Evolutionary conservation across 805 yeast genomes (phyloP).

Genomic region (Saccharomycopsis oosterbeekiorum): DNA sequence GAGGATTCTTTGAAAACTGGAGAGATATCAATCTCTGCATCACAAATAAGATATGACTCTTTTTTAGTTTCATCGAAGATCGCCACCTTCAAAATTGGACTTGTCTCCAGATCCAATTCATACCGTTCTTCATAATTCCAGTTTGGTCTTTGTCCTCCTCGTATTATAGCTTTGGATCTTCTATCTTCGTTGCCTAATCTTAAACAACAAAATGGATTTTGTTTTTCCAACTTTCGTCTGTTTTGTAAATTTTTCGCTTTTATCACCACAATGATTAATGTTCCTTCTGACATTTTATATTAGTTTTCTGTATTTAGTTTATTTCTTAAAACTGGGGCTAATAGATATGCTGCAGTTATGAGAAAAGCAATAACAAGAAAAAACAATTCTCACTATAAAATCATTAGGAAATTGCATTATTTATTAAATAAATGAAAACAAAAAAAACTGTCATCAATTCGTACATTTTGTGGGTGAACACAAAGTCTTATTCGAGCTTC

Average conservation of each 20-base stretch:
- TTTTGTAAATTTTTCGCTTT: slow-evolving; percentile 84
- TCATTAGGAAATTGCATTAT: background rate
- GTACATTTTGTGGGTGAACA: background rate
- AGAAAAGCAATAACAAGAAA: too few relatives aligned
- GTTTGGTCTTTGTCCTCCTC: slow-evolving; percentile 92
- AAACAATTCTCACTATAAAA: too few relatives aligned
- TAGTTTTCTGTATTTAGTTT: background rate
- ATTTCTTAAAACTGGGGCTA: too few relatives aligned
- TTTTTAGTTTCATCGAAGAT: slow-evolving; percentile 78
- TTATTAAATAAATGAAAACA: background rate
- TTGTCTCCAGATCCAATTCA: slow-evolving; percentile 51
- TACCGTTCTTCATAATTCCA: slow-evolving; percentile 77
- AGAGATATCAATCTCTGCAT: slow-evolving; percentile 65
- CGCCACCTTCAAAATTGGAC: slow-evolving; percentile 56
- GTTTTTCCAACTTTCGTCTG: slow-evolving; percentile 79
- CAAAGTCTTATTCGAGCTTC: background rate
- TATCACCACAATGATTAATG: slow-evolving; percentile 64
- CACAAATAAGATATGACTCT: slow-evolving; percentile 83
- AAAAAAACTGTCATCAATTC: background rate
- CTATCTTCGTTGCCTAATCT: slow-evolving; percentile 76
- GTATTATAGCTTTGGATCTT: slow-evolving; percentile 60
- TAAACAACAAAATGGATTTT: slow-evolving; percentile 80
- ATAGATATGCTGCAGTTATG: too few relatives aligned
- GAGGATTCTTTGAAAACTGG: slow-evolving; percentile 58
- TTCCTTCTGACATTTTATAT: slow-evolving; percentile 28